Evolutionary conservation across 441 rosid genomes (phyloP).

Genomic region (Sinapis alba): DNA sequence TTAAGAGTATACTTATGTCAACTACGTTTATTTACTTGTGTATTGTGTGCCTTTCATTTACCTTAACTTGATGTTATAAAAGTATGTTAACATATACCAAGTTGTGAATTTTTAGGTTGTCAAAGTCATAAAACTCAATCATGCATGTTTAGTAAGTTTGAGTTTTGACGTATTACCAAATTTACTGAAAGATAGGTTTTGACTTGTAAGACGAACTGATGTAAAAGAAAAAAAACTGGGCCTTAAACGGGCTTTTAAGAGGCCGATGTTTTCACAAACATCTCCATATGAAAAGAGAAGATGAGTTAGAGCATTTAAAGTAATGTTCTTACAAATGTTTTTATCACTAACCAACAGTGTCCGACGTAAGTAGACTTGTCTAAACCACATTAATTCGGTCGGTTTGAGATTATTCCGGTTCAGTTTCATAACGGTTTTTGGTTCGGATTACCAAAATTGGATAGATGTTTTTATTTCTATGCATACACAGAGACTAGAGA

Average conservation of each 20-base stretch:
- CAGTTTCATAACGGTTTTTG: too few relatives aligned
- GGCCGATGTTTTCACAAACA: neutral
- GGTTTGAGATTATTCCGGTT: too few relatives aligned
- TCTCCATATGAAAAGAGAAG: neutral
- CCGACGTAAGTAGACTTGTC: too few relatives aligned
- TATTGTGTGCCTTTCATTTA: neutral
- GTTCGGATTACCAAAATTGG: too few relatives aligned
- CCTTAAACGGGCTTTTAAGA: neutral
- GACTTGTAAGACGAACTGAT: neutral
- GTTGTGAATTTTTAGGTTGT: neutral
- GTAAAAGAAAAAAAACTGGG: neutral
- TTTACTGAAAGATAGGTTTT: neutral
- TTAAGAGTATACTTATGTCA: slow-evolving; percentile 16
- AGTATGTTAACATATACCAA: neutral
- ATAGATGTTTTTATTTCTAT: neutral
- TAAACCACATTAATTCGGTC: too few relatives aligned
- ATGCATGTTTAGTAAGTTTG: neutral
- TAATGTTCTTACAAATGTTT: too few relatives aligned
- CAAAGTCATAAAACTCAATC: slow-evolving; percentile 5
- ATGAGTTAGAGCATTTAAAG: too few relatives aligned
- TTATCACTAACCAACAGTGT: too few relatives aligned
- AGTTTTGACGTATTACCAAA: slow-evolving; percentile 9
- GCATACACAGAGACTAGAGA: neutral
- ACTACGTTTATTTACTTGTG: neutral
- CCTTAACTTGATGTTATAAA: neutral